phyloP scores from a whole-genome alignment of 371 early-diverging fungal species.

The Apophysomyces trapeziformis region DNA sequence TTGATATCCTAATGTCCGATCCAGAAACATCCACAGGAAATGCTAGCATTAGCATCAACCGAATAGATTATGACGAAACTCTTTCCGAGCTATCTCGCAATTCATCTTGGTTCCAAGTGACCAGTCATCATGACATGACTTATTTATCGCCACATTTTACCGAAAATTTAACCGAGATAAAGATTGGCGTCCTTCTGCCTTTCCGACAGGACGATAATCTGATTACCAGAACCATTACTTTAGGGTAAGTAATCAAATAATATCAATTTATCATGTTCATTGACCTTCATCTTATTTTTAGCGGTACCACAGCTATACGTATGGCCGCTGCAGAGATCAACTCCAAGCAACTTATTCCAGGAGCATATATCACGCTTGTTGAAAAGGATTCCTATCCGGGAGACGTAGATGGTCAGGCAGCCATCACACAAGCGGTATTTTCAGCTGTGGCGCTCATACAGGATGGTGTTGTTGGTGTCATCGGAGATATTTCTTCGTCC shows the following conservation, averaged over 20 bases:
- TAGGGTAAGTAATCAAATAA: constrained; percentile 10
- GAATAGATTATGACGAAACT: neutral
- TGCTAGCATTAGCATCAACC: neutral
- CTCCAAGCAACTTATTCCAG: constrained; percentile 34
- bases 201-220: constrained; percentile 15
- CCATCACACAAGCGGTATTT: constrained; percentile 39
- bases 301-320: constrained; percentile 45
- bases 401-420: constrained; percentile 28
- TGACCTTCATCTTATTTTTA: constrained; percentile 4
- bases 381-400: constrained; percentile 44
- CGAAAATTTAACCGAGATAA: constrained; percentile 25
- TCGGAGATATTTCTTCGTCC: constrained; percentile 38
- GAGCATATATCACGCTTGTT: constrained; percentile 44
- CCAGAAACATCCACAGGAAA: neutral
- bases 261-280: neutral
- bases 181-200: constrained; percentile 21
- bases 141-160: neutral
- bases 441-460: constrained; percentile 43
- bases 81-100: neutral
- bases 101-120: neutral
- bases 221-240: constrained; percentile 14
- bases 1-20: neutral
- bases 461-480: constrained; percentile 35
- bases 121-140: neutral
- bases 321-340: constrained; percentile 44